A percentile compares a stretch with the other conserved stretches of the same genome.
These are phyloP conservation scores for Globisporangium polare DNA, from an alignment of 352 stramenopile genomes.

Conservation along the genomic window DNA sequence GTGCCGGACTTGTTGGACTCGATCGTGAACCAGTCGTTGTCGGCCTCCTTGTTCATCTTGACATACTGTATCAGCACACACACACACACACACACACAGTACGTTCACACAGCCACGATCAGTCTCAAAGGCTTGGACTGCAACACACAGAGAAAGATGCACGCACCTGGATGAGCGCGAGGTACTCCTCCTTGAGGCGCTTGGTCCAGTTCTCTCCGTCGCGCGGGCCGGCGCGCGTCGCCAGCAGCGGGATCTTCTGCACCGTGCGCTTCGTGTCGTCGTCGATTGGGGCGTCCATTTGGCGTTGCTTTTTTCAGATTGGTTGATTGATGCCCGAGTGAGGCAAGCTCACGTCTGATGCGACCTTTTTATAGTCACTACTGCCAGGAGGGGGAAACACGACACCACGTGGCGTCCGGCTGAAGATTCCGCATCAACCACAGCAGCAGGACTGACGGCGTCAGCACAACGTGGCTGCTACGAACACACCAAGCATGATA, in stretches of 20 bases:
- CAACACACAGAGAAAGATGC: neutral
- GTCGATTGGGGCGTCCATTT: slow-evolving; percentile 74
- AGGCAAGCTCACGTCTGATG: too few relatives aligned
- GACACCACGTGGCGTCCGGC: too few relatives aligned
- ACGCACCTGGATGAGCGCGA: slow-evolving; percentile 73
- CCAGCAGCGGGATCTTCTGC: slow-evolving; percentile 84
- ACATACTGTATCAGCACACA: slow-evolving; percentile 46
- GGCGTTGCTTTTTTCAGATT: neutral
- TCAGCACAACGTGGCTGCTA: too few relatives aligned
- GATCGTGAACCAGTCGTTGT: slow-evolving; percentile 91
- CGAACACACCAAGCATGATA: too few relatives aligned
- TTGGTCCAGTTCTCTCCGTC: slow-evolving; percentile 79
- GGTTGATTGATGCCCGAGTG: too few relatives aligned
- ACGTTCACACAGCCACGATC: neutral
- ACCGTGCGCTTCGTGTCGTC: slow-evolving; percentile 77
- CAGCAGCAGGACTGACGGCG: too few relatives aligned
- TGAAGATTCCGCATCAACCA: too few relatives aligned
- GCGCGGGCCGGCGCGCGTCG: slow-evolving; percentile 67
- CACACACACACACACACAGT: neutral
- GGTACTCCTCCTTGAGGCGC: slow-evolving; percentile 86
- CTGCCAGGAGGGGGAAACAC: too few relatives aligned
- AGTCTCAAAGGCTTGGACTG: neutral
- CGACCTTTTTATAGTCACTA: too few relatives aligned
- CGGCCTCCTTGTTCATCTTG: slow-evolving; percentile 87
- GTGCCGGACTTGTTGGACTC: slow-evolving; percentile 82